Base-by-base conservation (phyloP, 345 rosid genomes). In the Corchorus olitorius region DNA sequence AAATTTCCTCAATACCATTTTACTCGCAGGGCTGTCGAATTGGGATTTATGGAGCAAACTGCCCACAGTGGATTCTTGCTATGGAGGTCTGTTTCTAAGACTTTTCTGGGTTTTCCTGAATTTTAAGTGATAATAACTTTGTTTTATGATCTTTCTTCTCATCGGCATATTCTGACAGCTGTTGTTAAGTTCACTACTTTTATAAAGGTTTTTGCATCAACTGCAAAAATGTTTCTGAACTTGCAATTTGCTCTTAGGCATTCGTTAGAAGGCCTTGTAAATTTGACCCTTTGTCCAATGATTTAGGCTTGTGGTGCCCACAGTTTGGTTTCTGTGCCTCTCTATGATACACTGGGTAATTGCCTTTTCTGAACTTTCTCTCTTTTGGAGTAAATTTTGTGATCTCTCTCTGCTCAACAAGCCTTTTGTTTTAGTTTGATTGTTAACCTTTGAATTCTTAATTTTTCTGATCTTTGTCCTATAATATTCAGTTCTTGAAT, bases 21-120 rank as follows among this genome's bases (percentile, higher is more conserved):
- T 3, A 11, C 20, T 62, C 37, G 72, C 79, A 96, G 99, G 99
- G 97, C 12, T 81, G 83, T 71, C 91, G 92, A 46, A 80, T 96
- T 78, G 99, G 99, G 50, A 87, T 96, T 43, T 96, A 92, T 67
- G 99, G 99, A 81, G 84, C 90, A 39, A 96, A 96, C 82, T 93
- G 99, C 79, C 99, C 98, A 6, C 91, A 96, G 60, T 96, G 99
- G 99, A 86, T 90, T 85, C 84, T 85, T 75, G 97, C 98, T 33
- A 96, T 96, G 99, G 97, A 96, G 97, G 99, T 93, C 67, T 77
- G 46, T 52, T 77, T 73, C 27, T 66, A 11, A 72, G 39, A 15
- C 41, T 70, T 75, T 65, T 49, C 35, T 43, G 13, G 49, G 43
- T 50, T 52, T 17, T 52, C 20, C 55, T 67, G 13, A 52, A 50